Conservation (phyloP, 257 asterid genomes). For the Salvia hispanica region DNA sequence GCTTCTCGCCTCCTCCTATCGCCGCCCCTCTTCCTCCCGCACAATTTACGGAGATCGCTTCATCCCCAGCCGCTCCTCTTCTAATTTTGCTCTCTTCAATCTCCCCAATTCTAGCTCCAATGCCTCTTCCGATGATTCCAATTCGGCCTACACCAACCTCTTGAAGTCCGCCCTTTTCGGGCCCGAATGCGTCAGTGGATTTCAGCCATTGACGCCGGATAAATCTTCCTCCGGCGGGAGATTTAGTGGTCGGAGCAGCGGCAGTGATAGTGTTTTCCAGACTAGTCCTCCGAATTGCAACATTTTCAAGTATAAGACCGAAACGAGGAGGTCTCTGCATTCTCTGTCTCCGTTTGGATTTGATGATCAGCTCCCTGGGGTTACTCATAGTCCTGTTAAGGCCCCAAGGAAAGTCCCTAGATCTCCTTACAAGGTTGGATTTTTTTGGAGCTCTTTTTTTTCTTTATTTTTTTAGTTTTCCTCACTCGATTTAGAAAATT, state of each 20-base stretch:
- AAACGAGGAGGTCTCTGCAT: slow-evolving; percentile 61
- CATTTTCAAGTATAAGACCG: slow-evolving; percentile 80
- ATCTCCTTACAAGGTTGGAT: slow-evolving; percentile 79
- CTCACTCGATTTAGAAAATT: not conserved
- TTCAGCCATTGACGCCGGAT: slow-evolving; percentile 69
- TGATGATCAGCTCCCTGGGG: slow-evolving; percentile 83
- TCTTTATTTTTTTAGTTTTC: not conserved
- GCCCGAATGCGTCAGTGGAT: slow-evolving; percentile 51
- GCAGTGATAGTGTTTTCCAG: slow-evolving; percentile 38
- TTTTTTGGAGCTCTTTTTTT: not conserved
- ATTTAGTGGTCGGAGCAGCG: slow-evolving; percentile 27
- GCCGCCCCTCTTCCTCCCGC: slow-evolving; percentile 67
- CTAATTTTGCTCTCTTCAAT: slow-evolving; percentile 82
- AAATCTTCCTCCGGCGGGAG: slow-evolving; percentile 43
- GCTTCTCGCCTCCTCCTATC: slow-evolving; percentile 46
- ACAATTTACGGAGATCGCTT: slow-evolving; percentile 88
- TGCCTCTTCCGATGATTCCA: slow-evolving; percentile 55
- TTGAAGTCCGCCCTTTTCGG: slow-evolving; percentile 76
- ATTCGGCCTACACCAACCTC: slow-evolving; percentile 65
- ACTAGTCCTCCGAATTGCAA: slow-evolving; percentile 63
- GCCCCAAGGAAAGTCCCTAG: slow-evolving; percentile 82
- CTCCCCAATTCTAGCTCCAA: slow-evolving; percentile 49
- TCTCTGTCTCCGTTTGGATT: slow-evolving; percentile 75
- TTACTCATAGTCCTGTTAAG: slow-evolving; percentile 71
- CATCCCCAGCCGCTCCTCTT: slow-evolving; percentile 81